A percentile compares a stretch with the other conserved stretches of the same genome.
These are phyloP conservation scores for Amoebophrya sp. DNA, from an alignment of 169 alveolate species.

Conservation along the genomic window DNA sequence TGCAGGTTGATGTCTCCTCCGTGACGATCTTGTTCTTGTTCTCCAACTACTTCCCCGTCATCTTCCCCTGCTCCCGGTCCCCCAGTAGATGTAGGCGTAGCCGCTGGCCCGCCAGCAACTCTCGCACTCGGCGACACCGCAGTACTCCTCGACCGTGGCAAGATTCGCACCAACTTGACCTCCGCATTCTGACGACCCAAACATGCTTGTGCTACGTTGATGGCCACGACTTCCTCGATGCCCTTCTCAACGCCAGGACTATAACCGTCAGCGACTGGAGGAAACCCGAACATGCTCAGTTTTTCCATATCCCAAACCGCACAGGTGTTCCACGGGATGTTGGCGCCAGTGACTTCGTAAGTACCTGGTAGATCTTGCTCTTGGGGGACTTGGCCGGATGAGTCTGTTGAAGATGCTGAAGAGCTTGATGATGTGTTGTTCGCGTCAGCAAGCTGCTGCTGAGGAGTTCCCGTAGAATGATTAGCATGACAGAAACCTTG, in stretches of 20 bases:
- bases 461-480: too few species aligned
- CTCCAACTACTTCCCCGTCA: background rate
- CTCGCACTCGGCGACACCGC: background rate
- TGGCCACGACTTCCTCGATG: constrained; percentile 11
- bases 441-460: too few species aligned
- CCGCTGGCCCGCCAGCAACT: background rate
- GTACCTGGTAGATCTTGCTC: too few species aligned
- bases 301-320: background rate
- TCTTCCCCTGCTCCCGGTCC: background rate
- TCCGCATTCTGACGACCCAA: background rate
- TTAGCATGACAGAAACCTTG: too few species aligned
- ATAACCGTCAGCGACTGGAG: background rate
- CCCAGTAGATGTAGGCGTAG: background rate
- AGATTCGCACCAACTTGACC: background rate
- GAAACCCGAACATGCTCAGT: background rate
- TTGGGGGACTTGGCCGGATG: too few species aligned
- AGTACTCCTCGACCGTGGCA: background rate
- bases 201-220: background rate
- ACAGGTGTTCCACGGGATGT: constrained; percentile 21
- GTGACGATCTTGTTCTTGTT: background rate
- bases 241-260: background rate
- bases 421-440: too few species aligned
- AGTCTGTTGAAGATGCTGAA: too few species aligned
- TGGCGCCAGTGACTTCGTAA: background rate
- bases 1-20: too few species aligned